A percentile compares a stretch with the other conserved stretches of the same genome.
Conservation (phyloP, 352 stramenopile genomes). For the Pythium volutum region DNA sequence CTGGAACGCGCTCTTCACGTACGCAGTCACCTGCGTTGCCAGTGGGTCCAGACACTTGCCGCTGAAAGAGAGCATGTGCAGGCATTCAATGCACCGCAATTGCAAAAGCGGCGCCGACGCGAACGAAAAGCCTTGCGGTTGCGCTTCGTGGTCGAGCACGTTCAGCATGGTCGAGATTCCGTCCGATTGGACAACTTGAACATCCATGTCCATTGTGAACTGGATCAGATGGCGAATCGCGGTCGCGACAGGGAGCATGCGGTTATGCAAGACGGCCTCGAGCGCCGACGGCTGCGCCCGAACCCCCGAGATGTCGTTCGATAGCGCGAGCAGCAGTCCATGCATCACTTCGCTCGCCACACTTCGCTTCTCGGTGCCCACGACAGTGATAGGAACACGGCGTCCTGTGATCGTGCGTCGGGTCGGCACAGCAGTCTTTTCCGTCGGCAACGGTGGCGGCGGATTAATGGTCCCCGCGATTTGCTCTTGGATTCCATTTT, state of each 20-base stretch:
- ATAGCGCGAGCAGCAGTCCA: conserved; percentile 60
- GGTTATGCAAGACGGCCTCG: conserved; percentile 65
- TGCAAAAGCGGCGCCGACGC: conserved; percentile 69
- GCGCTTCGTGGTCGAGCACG: conserved; percentile 79
- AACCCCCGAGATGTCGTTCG: conserved; percentile 69
- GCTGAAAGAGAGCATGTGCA: conserved; percentile 88
- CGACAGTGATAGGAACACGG: conserved; percentile 22
- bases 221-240: conserved; percentile 80
- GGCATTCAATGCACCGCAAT: conserved; percentile 79
- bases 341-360: conserved; percentile 75
- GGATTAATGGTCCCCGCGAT: conserved; percentile 69
- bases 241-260: conserved; percentile 72
- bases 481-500: conserved; percentile 66
- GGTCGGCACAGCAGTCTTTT: conserved; percentile 22
- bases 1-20: conserved; percentile 83
- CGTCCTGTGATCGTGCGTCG: conserved; percentile 16
- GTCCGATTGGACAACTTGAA: conserved; percentile 76
- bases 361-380: conserved; percentile 40
- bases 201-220: conserved; percentile 80
- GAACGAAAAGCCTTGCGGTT: conserved; percentile 79
- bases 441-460: conserved; percentile 16
- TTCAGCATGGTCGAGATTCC: conserved; percentile 69
- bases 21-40: conserved; percentile 70
- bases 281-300: conserved; percentile 64
- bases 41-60: conserved; percentile 74